Evolutionary conservation across 345 rosid genomes (phyloP).

Genomic region (rapeseed (Brassica napus)): DNA sequence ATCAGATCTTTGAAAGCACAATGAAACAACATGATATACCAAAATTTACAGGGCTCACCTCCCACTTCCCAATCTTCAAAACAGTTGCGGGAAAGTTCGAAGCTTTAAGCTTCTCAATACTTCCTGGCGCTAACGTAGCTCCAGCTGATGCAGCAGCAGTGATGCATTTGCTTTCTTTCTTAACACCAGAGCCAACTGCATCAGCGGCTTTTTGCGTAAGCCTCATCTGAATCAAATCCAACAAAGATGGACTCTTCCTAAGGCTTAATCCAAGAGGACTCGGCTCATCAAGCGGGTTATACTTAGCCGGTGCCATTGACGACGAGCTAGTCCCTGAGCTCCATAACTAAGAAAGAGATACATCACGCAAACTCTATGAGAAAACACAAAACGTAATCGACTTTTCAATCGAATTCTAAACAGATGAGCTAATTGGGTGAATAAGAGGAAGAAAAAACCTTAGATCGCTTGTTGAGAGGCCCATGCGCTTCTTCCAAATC

Average conservation of each 20-base stretch:
- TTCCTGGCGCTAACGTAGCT: slow-evolving; percentile 21
- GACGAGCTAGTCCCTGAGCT: slow-evolving; percentile 41
- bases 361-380: background rate
- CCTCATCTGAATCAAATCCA: slow-evolving; percentile 92
- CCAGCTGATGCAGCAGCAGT: slow-evolving; percentile 28
- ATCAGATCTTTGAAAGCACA: background rate
- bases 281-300: slow-evolving; percentile 92
- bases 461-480: slow-evolving; percentile 75
- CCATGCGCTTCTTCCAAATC: slow-evolving; percentile 67
- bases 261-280: slow-evolving; percentile 90
- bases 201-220: slow-evolving; percentile 52
- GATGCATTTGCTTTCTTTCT: slow-evolving; percentile 54
- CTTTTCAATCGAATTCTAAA: background rate
- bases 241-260: slow-evolving; percentile 92
- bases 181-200: slow-evolving; percentile 32
- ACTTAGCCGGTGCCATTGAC: slow-evolving; percentile 57
- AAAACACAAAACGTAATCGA: background rate
- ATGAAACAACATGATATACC: too few relatives aligned
- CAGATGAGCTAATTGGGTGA: slow-evolving; percentile 40
- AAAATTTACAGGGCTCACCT: slow-evolving; percentile 48
- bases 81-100: slow-evolving; percentile 90
- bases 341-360: slow-evolving; percentile 43
- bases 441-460: slow-evolving; percentile 45
- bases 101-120: slow-evolving; percentile 86
- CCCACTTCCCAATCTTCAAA: slow-evolving; percentile 87